Base-by-base conservation (phyloP, 2,329 filamentous ascomycete species). In the Pseudopyrenochaeta lycopersici region DNA sequence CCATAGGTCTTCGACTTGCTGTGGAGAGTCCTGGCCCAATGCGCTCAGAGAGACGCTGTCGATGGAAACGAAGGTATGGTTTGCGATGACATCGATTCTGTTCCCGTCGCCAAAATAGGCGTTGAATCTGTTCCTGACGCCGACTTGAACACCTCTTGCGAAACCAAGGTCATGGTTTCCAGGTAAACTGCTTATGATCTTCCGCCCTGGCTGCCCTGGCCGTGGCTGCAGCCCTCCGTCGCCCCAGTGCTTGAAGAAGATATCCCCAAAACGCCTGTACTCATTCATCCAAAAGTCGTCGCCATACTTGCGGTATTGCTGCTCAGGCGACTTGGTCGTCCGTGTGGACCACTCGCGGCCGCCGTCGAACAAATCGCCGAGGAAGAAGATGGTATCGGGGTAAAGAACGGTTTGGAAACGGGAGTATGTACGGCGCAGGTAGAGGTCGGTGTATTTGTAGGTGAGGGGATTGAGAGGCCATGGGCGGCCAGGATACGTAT, bases 81-180 rank as follows among this genome's bases (percentile, higher is more conserved):
- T 99, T 11, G 91, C 95, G 47, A 98, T 84, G 4, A 98, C 84
- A 73, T 98, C 92, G 17, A 99, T 88, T 7, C 91, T 84, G 74
- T 97, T 98, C n/a, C 88, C 86, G 49, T 95, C 89, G 4, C 95
- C 95, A 77, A 99, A 98, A 71, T 89, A 97, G 3, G 89, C 86
- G 67, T 89, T 86, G 74, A 98, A 99, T 14, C 95, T 84, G 66
- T 95, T 83, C 46, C 93, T 85, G 30, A 97, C 91, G 0, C 90
- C 82, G 7, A 89, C 72, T 71, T 97, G 91, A 42, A 99, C 88
- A 39, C 93, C 90, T 18, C 87, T 87, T 2, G 91, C 94, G 70
- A 98, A 97, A 0, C 95, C 95, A 35, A 98, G 76, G 72, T 99
- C 95, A 72, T 99, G 95, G 68, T 99, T 99, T 2, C 95, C 95